Base-by-base conservation (phyloP, 192 early-diverging fungal species). In the Kappamyces sp. region DNA sequence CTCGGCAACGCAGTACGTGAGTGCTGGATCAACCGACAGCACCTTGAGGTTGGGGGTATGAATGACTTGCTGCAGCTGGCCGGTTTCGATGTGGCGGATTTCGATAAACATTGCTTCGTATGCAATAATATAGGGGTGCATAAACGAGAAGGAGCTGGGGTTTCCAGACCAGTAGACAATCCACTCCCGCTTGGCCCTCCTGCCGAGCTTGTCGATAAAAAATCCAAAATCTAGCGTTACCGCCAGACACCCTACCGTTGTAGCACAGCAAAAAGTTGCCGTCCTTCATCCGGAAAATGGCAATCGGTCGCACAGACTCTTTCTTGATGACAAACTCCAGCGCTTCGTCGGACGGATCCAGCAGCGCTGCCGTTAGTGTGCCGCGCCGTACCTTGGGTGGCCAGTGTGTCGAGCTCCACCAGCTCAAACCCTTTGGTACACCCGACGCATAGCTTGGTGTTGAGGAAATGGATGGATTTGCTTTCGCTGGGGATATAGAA, bases 401-500 rank as follows among this genome's bases (percentile, higher is more conserved):
- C 83, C 32, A 90, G 71, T 3, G 89, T 85, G 5, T 84, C 81
- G 53, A 94, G 65, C 66, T 96, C 88, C 4, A 98, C 89, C 58
- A 98, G 79, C 66, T 98, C 91, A 64, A 98, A 94, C 3, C 94
- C 94, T 60, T 90, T 89, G 29, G 77, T 75, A 66, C 91, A 91
- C 14, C 92, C 93, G 3, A 98, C 87, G 69, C 87, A 91, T 22
- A 98, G 73, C 36, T 85, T 88, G 29, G 86, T 89, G 31, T 84
- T 84, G 61, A 94, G 72, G 53, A 89, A 91, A 62, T 94, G 86
- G 55, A 98, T 75, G 8, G 88, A 89, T 31, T 76, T 85, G 22
- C 88, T 80, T 78, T 96, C 92, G 33, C 87, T 80, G 5, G 92
- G 91, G 66, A 96, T 90, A 66, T 95, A 98, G 61, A 92, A 88